A percentile compares a stretch with the other conserved stretches of the same genome.
Evolutionary conservation across 176 grass and related monocot species (phyloP).

Genomic region (Triticum turgidum): DNA sequence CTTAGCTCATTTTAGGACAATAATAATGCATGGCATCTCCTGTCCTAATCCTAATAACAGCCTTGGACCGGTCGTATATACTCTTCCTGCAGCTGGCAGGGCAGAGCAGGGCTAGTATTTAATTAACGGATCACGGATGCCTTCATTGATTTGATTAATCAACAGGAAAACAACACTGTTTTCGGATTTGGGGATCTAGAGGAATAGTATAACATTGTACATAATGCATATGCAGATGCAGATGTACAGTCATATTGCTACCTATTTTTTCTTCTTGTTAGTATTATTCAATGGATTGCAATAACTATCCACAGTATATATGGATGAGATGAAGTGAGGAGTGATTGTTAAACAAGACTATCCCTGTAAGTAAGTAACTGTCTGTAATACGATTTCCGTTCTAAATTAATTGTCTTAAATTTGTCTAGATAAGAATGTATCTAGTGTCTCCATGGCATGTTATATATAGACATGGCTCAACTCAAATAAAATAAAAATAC

Average conservation of each 20-base stretch:
- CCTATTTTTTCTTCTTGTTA: too few relatives aligned
- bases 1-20: too few relatives aligned
- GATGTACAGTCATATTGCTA: too few relatives aligned
- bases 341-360: background rate
- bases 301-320: background rate
- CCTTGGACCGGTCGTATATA: background rate
- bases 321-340: background rate
- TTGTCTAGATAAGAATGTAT: too few relatives aligned
- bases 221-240: too few relatives aligned
- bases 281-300: background rate
- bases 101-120: background rate
- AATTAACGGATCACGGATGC: background rate
- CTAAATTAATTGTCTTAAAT: too few relatives aligned
- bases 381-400: background rate
- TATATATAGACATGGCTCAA: too few relatives aligned
- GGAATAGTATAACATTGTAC: background rate
- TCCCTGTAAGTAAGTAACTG: background rate
- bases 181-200: background rate
- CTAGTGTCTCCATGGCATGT: too few relatives aligned
- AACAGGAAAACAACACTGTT: background rate
- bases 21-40: too few relatives aligned
- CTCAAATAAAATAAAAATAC: too few relatives aligned
- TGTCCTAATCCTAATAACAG: too few relatives aligned
- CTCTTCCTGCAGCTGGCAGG: background rate
- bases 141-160: background rate